Conservation (phyloP, 305 asterid species). For the Fraxinus greggii region DNA sequence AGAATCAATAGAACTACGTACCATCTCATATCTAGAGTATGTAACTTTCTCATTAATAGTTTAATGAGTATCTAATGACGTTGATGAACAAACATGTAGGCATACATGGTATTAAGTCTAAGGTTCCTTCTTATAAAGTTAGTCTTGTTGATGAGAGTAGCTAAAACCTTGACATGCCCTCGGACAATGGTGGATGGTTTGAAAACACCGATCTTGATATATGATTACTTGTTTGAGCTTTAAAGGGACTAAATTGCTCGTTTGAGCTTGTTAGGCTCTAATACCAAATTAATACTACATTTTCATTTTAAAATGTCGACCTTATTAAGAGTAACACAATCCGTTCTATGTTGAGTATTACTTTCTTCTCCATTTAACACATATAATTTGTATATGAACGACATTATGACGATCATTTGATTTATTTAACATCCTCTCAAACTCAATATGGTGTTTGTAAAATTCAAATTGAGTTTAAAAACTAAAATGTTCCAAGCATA, state of each 20-base stretch:
- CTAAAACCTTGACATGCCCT: neutral
- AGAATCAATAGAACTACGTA: neutral
- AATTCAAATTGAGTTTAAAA: neutral
- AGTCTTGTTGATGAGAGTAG: neutral
- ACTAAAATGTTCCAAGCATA: neutral
- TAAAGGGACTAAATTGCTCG: neutral
- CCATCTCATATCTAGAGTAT: neutral
- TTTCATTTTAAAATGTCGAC: too few relatives aligned
- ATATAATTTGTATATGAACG: too few relatives aligned
- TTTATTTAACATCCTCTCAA: neutral
- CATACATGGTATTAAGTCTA: neutral
- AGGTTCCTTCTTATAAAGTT: neutral
- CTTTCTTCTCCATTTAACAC: too few relatives aligned
- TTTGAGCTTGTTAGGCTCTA: neutral
- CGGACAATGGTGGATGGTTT: neutral
- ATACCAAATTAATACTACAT: neutral
- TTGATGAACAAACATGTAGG: neutral
- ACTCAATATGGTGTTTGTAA: neutral
- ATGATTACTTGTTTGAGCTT: neutral
- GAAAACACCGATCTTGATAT: neutral
- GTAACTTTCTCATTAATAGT: neutral
- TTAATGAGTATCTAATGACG: neutral
- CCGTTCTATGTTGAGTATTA: too few relatives aligned
- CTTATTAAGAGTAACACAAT: too few relatives aligned
- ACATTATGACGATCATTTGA: neutral